phyloP scores from a whole-genome alignment of 2,329 filamentous ascomycete genomes.

The Pseudogymnoascus verrucosus region DNA sequence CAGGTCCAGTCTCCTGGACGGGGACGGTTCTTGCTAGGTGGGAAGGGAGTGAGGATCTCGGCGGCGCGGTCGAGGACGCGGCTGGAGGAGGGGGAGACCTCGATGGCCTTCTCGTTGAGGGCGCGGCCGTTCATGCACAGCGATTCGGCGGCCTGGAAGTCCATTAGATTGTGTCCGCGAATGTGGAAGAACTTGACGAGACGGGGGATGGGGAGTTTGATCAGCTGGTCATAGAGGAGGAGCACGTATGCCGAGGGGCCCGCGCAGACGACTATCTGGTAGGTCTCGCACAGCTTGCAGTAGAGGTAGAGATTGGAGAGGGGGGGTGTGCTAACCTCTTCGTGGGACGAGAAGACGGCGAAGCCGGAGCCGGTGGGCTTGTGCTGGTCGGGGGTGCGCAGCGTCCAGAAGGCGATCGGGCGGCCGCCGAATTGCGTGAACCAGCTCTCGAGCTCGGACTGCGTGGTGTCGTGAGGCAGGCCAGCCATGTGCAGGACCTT shows the following conservation, averaged over 20 bases:
- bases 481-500: constrained; percentile 98
- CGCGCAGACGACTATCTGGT: constrained; percentile 20
- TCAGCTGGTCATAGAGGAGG: constrained; percentile 24
- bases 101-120: constrained; percentile 96
- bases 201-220: constrained; percentile 13
- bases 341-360: constrained; percentile 96
- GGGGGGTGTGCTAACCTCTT: constrained; percentile 60
- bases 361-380: constrained; percentile 99
- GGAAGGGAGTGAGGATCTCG: constrained; percentile 94
- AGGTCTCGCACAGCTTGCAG: constrained; percentile 21
- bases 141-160: constrained; percentile 77
- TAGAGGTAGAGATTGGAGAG: constrained; percentile 21
- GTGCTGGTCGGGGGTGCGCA: constrained; percentile 95
- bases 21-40: constrained; percentile 95
- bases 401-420: constrained; percentile 97
- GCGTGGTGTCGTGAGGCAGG: constrained; percentile 93
- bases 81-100: constrained; percentile 96
- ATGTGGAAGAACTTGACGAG: constrained; percentile 26
- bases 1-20: constrained; percentile 98
- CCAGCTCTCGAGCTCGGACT: constrained; percentile 98
- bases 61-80: constrained; percentile 91
- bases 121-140: constrained; percentile 99
- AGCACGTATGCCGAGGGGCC: constrained; percentile 21
- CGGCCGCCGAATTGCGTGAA: constrained; percentile 97
- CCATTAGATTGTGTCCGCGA: constrained; percentile 27